Evolutionary conservation across 306 rosid genomes (phyloP), one percentile per base, ranked within the genome.

Genomic region (Urtica urens): DNA sequence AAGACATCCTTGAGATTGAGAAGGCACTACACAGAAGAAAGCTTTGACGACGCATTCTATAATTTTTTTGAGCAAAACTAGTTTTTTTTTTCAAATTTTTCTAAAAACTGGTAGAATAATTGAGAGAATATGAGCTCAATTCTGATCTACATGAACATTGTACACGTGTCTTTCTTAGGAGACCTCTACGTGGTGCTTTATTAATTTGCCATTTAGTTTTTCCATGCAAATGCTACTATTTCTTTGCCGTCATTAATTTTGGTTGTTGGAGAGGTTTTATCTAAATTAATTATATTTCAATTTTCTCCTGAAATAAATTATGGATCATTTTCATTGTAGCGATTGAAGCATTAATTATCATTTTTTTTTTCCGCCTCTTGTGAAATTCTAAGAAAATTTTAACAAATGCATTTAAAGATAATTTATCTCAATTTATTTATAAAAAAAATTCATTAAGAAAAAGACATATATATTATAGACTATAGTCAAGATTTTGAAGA

Each of bases 161-260:
- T 26, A 54, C 47, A 55, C 46, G 58, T 53, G 65, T 51, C 21
- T 20, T 11, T 22, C 10, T 21, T 3, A 2, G 40, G 26, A 17
- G 23, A 34, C n/a, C n/a, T 23, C 39, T 16, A 53, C 64, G 64
- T 68, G 73, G 37, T 50, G 38, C 33, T 55, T 16, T 29, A 10
- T 34, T 6, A 17, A 34, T 55, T 55, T 26, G 64, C 59, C 68
- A 49, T 35, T 18, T 55, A 34, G 25, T 14, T 4, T 1, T 0
- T 19, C 7, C 53, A 59, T 47, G 72, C 57, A 51, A 55, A 6
- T 0, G n/a, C n/a, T n/a, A n/a, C n/a, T n/a, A n/a, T 28, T 35
- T 35, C 10, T 35, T 7, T 4, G 40, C 33, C 10, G 10, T 10
- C 4, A 4, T 28, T 10, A 28, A 35, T 35, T 9, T 10, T 10